Evolutionary conservation across 2,329 filamentous ascomycete species (phyloP), one percentile per base, ranked within the genome.

Genomic region (Grosmannia clavigera): DNA sequence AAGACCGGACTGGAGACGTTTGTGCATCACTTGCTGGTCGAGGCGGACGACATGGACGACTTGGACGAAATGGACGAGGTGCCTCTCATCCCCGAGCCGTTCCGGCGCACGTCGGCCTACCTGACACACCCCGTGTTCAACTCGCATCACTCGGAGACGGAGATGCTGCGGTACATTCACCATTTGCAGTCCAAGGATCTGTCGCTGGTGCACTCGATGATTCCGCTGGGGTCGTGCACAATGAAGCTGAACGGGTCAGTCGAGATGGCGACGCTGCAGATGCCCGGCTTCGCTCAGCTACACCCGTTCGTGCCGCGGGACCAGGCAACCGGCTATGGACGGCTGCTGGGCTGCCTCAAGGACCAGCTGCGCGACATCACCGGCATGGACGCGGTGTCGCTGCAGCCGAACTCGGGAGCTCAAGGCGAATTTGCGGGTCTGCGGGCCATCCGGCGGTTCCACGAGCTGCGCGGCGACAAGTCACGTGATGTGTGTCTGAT

Each of bases 211-310:
- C 92, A 97, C 75, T 96, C 92, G 19, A 97, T 97, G 92, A 97
- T 97, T 63, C 91, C 92, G 2, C 82, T 97, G 1, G 92, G 92
- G 25, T 96, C 92, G 1, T 97, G 92, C 78, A 97, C 92, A 16
- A 97, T 97, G 92, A 97, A 97, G 79, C 84, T 96, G 58, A 96
- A 96, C 71, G 89, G 88, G 51, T 94, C 92, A 3, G 89, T 89
- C 0, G 90, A 96, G 76, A 96, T 97, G 92, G 81, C 88, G 19
- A 87, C 92, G 9, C 81, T 96, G 60, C 88, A 88, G 0, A 86
- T 85, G 74, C 83, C 85, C 0, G 83, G 86, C 57, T 90, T 92
- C 68, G 81, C 88, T 51, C 83, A 86, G 63, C 79, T 95, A 40
- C 92, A 97, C 74, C 92, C 92, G 0, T 90, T 91, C 68, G 82